Base-by-base conservation (phyloP, 73 alveolate species). In the Tetrahymena malaccensis region DNA sequence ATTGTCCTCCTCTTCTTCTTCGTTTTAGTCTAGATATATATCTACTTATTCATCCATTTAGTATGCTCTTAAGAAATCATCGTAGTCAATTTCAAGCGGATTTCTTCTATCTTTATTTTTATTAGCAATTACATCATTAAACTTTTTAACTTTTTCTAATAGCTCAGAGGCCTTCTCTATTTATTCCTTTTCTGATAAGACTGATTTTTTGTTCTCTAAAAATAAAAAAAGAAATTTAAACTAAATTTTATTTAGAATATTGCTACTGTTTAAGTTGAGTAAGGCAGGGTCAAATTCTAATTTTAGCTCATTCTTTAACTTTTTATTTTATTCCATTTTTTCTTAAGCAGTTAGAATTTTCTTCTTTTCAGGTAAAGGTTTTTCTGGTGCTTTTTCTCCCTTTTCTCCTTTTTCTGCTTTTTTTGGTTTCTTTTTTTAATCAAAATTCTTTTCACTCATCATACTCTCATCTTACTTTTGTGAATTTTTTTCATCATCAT, bases 1-100 rank as follows among this genome's bases (percentile, higher is more conserved):
- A 85, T 85, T 85, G 40, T 94, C 93, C 34, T 94, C 96, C 35
- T 94, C 96, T 55, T 94, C 96, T 33, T 94, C 96, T 94, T 94
- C 96, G 70, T 94, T 94, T 25, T 94, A 85, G 31, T 94, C 95
- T 21, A 70, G 89, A 25, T 70, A 70, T 70, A 85, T 35, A 43
- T 94, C 95, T 43, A 85, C 93, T 19, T 34, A 44, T 40, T 85
- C 96, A 85, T 94, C 96, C 84, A 44, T 94, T 55, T 40, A 85
- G 34, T 84, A 85, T 44, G 94, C 56, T 31, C 93, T 84, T 83
- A 58, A 70, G 22, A 37, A 34, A 33, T 94, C 93, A 84, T 94
- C 58, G 33, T 94, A 84, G 27, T 43, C 93, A 84, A 43, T 84
- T 94, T 84, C 40, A 34, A 94, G 83, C 25, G 58, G 70, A 19